Percentiles rank a stretch among this genome's conserved stretches.
phyloP scores from a whole-genome alignment of 2,329 filamentous ascomycete species.

The Davidsoniella eucalypti region DNA sequence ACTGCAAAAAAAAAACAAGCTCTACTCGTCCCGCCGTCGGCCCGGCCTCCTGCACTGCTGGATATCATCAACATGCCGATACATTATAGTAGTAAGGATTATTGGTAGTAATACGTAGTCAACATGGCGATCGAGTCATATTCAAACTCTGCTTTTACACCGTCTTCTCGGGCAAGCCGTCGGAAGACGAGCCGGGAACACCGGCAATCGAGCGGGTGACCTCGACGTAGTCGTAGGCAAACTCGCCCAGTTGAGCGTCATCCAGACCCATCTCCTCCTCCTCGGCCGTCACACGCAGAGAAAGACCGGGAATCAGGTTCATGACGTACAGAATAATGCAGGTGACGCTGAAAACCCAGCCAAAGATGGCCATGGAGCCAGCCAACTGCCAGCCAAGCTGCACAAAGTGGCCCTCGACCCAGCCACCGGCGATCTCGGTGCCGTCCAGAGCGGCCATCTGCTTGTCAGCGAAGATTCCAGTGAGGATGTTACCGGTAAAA shows the following conservation, averaged over 20 bases:
- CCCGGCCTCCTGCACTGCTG: too few relatives aligned
- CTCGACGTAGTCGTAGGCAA: slow-evolving; percentile 74
- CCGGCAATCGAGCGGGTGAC: slow-evolving; percentile 40
- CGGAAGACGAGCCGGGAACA: slow-evolving; percentile 11
- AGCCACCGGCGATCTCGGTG: slow-evolving; percentile 42
- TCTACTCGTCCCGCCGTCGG: too few relatives aligned
- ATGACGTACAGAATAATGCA: slow-evolving; percentile 54
- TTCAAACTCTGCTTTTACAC: neutral
- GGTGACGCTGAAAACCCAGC: slow-evolving; percentile 51
- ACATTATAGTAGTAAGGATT: too few relatives aligned
- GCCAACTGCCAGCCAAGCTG: slow-evolving; percentile 58
- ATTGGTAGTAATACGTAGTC: too few relatives aligned
- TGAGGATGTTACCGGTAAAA: slow-evolving; percentile 63
- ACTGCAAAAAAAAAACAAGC: too few relatives aligned
- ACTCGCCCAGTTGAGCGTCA: slow-evolving; percentile 64
- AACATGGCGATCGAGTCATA: too few relatives aligned
- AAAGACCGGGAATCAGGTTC: slow-evolving; percentile 54
- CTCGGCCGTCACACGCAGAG: slow-evolving; percentile 48
- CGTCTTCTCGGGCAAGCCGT: slow-evolving; percentile 12
- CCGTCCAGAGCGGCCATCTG: slow-evolving; percentile 59
- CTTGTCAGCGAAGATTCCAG: slow-evolving; percentile 58
- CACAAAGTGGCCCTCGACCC: slow-evolving; percentile 54
- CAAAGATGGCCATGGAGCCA: slow-evolving; percentile 46
- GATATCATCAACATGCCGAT: too few relatives aligned
- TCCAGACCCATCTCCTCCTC: slow-evolving; percentile 56